Conservation (phyloP, 257 asterid genomes). For the Solanum sejunctum region DNA sequence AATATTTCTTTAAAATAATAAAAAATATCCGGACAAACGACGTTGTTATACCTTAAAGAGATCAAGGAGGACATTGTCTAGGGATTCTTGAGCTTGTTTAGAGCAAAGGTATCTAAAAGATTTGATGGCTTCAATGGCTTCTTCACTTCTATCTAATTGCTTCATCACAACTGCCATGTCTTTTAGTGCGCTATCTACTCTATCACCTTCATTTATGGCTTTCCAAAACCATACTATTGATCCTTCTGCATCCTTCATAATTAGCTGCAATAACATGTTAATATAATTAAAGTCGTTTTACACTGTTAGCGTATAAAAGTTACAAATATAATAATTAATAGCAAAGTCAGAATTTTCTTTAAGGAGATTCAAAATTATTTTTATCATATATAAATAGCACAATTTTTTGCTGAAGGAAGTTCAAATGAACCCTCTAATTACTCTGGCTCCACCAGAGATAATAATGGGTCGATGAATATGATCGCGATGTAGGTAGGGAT, state of each 20-base stretch:
- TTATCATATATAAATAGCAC: no score
- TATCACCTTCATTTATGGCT: conserved; percentile 12
- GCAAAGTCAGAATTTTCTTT: no score
- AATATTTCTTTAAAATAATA: neutral
- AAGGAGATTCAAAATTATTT: no score
- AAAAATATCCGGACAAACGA: neutral
- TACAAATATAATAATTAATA: neutral
- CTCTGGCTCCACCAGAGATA: no score
- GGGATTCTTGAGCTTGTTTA: conserved; percentile 54
- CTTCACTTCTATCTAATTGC: conserved; percentile 55
- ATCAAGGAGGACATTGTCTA: conserved; percentile 71
- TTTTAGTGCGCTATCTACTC: conserved; percentile 14
- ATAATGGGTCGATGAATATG: neutral
- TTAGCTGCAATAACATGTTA: conserved; percentile 21
- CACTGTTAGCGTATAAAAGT: neutral
- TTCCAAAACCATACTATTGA: conserved; percentile 73
- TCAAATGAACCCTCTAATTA: no score
- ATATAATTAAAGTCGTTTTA: neutral
- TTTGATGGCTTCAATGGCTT: conserved; percentile 12
- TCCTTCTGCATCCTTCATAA: conserved; percentile 53
- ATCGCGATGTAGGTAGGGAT: neutral
- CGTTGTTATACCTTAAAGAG: conserved; percentile 41
- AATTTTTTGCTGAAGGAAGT: no score
- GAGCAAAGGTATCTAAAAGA: conserved; percentile 55
- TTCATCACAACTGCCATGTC: conserved; percentile 89